These are phyloP conservation scores for Eutypella sp. DNA, from an alignment of 2,329 filamentous ascomycete species.

Conservation along the genomic window DNA sequence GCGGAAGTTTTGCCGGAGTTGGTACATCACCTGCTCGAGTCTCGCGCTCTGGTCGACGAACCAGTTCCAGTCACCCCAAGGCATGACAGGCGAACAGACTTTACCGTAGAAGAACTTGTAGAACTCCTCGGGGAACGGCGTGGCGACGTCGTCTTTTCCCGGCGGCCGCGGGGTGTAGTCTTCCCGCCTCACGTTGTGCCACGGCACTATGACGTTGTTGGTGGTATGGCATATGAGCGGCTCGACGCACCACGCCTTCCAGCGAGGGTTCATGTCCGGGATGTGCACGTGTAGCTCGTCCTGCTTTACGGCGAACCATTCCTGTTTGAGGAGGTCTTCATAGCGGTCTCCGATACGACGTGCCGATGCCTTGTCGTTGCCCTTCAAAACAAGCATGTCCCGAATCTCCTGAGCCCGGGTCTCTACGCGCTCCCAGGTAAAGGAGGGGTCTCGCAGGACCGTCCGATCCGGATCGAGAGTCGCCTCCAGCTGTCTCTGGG, in stretches of 20 bases:
- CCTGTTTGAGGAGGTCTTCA: background rate
- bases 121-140: background rate
- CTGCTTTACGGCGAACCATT: background rate
- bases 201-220: background rate
- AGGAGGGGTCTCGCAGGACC: background rate
- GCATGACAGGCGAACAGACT: constrained; percentile 15
- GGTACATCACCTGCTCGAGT: background rate
- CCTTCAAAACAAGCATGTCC: too few relatives aligned
- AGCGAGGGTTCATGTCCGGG: constrained; percentile 8
- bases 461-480: background rate
- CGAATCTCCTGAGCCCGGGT: background rate
- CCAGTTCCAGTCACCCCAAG: too few relatives aligned
- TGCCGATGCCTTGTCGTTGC: too few relatives aligned
- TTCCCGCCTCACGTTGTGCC: background rate
- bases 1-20: constrained; percentile 9
- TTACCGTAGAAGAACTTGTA: constrained; percentile 13
- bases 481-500: background rate
- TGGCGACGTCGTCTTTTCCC: background rate
- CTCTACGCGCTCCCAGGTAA: background rate
- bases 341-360: background rate
- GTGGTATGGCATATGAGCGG: background rate
- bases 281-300: constrained; percentile 4
- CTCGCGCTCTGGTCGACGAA: too few relatives aligned
- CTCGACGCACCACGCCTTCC: constrained; percentile 11
- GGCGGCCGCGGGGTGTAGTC: background rate